Conservation (phyloP, 2,329 filamentous ascomycete species). For the Stagonosporopsis vannaccii region DNA sequence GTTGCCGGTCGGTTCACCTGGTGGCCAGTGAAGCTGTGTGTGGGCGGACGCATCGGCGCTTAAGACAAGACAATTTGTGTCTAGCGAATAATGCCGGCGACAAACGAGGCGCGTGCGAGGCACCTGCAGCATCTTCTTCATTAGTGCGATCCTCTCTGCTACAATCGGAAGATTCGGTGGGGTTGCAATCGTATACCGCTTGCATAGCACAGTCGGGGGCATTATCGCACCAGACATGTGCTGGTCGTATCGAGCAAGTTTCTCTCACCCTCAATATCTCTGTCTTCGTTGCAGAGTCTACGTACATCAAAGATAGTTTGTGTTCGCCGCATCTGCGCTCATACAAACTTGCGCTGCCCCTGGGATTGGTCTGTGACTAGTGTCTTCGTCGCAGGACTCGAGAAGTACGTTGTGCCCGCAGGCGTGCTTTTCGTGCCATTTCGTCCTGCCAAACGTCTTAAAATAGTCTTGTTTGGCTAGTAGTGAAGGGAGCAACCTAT, state of each 20-base stretch:
- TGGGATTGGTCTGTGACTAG: background rate
- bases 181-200: background rate
- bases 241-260: background rate
- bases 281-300: constrained; percentile 1
- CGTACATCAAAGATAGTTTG: background rate
- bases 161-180: background rate
- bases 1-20: background rate
- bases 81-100: background rate
- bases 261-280: background rate
- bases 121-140: background rate
- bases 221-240: background rate
- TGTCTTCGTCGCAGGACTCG: background rate
- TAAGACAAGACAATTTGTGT: background rate
- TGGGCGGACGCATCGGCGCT: background rate
- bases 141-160: background rate
- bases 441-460: background rate
- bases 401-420: background rate
- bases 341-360: background rate
- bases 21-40: background rate
- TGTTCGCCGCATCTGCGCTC: background rate
- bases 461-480: background rate
- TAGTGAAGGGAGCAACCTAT: too few species aligned
- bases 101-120: background rate
- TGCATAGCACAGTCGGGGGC: background rate
- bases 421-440: background rate